Base-by-base conservation (phyloP, 2,329 filamentous ascomycete species). In the Endothia cerciana region DNA sequence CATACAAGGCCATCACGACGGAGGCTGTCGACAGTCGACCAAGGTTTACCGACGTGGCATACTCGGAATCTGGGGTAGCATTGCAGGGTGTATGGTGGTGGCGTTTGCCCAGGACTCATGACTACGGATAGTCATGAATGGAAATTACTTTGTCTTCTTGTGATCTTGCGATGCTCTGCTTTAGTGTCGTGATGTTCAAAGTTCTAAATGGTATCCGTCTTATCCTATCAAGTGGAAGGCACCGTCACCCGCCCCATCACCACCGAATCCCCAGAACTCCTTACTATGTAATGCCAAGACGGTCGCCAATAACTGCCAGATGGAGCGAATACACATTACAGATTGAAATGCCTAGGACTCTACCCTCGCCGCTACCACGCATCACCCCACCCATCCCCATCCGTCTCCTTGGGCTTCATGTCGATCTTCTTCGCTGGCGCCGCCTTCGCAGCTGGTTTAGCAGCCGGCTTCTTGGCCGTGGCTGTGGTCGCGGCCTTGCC, bases 351-450 rank as follows among this genome's bases (percentile, higher is more conserved):
- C 43, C 4, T 17, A 13, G 51, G 15, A 25, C 22, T 22, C n/a
- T 30, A 22, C 28, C 36, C 7, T 38, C 8, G 7, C 41, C 57
- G 57, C 70, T 77, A 88, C 88, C 88, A 90, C 8, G 86, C 87
- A 69, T 89, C 87, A 5, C 86, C 88, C 88, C 88, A 91, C 1
- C 83, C 86, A 65, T 83, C 85, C 30, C 84, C 84, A 1, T 79
- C 86, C 3, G 79, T 76, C 57, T 82, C 80, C 74, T 89, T 90
- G 0, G 89, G 89, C 72, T 87, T 89, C 72, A 86, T 84, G 72
- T 91, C 86, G 69, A 92, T 87, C 77, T 90, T 91, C 79, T 92
- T 93, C 0, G 84, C 78, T 1, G 75, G 76, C 1, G 79, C 74
- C 7, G 80, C 76, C 68, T 85, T 86, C 0, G 76, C 68, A 1